Percentiles rank a stretch among this genome's conserved stretches.
These are phyloP conservation scores for Euphorbia peplus DNA, from an alignment of 345 rosid species.

Conservation along the genomic window DNA sequence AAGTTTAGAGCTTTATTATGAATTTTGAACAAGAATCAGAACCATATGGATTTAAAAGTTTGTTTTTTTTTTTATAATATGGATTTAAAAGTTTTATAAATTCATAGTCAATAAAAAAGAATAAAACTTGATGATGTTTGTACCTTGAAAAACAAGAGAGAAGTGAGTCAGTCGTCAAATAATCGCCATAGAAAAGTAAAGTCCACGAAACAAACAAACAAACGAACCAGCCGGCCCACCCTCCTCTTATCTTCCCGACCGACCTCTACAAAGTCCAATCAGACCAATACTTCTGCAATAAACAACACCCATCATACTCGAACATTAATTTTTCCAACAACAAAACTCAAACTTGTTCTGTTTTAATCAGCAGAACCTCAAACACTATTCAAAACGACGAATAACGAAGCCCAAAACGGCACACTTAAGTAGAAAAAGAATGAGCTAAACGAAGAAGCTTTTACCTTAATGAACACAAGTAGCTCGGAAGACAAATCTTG, in stretches of 20 bases:
- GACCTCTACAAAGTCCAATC: not conserved
- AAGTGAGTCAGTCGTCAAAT: slow-evolving; percentile 5
- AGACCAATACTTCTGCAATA: not conserved
- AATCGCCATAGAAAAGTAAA: slow-evolving; percentile 4
- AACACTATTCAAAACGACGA: not conserved
- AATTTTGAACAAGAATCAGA: too few relatives aligned
- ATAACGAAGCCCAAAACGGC: not conserved
- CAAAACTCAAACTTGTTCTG: not conserved
- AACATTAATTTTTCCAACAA: not conserved
- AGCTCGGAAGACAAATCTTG: not conserved
- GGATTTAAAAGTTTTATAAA: too few relatives aligned
- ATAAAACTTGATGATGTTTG: too few relatives aligned
- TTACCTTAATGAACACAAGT: not conserved
- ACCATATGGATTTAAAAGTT: too few relatives aligned
- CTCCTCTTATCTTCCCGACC: not conserved
- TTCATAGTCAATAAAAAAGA: too few relatives aligned
- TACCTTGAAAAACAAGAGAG: not conserved
- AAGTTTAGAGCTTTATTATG: too few relatives aligned
- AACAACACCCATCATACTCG: not conserved
- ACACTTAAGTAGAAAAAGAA: not conserved
- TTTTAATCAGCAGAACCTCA: not conserved
- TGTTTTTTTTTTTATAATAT: too few relatives aligned
- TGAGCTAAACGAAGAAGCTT: not conserved
- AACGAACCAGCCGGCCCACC: not conserved
- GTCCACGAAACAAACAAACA: not conserved